Base-by-base conservation (phyloP, 2,329 filamentous ascomycete species). In the Ceratocystis cubensis region DNA sequence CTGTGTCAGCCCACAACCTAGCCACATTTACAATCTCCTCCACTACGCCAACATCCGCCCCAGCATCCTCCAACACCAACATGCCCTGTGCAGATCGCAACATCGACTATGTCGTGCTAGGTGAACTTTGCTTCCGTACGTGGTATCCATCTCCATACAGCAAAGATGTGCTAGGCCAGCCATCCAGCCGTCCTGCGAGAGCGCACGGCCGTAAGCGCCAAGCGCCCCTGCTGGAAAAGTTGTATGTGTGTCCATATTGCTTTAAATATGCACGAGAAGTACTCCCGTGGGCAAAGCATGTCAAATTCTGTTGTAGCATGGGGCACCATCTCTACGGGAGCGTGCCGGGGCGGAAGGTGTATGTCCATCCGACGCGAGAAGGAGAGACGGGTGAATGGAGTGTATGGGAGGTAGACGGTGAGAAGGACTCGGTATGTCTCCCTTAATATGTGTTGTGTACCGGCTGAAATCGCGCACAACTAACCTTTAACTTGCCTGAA, bases 61-160 rank as follows among this genome's bases (percentile, higher is more conserved):
- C 28, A n/a, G 28, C 59, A 57, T 5, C 37, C 45, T 13, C 45
- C 5, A 10, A 45, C 2, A 28, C 63, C 20, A 33, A 3, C 10
- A 5, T 28, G 1, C 22, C 44, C 2, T 57, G 63, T n/a, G 56
- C 56, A 15, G 86, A 88, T 71, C 88, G 88, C 67, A 96, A 95
- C 74, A 88, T 96, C 70, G 85, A 91, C 73, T 89, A 90, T 73
- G 89, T 96, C 64, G 87, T 96, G 65, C 80, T 96, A 69, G 93
- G 92, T 3, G 85, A 91, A 71, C 80, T 94, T 41, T 85, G 86
- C 71, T 95, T 96, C 77, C 86, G 87, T 71, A 88, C 92, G 2
- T 96, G 92, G 91, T 96, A 94, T 75, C 90, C 91, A 6, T 95
- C 90, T 17, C 94, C 92, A 75, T 96, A 96, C 75, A 80, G 80